These are phyloP conservation scores for Aspergillus indologenus DNA, from an alignment of 495 filamentous ascomycete genomes.

Conservation along the genomic window DNA sequence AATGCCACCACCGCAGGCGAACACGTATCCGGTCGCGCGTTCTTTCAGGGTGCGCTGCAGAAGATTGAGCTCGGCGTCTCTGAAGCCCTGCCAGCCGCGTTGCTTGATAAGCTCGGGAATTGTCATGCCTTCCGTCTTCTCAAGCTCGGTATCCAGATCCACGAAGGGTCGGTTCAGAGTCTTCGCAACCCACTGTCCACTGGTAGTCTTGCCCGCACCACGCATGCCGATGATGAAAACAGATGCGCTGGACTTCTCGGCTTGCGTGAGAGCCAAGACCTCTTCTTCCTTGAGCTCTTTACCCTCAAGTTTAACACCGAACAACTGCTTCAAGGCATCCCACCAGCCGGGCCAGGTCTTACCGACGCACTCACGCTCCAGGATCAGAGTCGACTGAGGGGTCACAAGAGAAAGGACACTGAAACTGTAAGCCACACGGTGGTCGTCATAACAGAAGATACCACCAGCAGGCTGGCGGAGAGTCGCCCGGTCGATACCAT, in stretches of 20 bases:
- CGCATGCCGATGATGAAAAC: constrained; percentile 97
- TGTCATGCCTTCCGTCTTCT: constrained; percentile 62
- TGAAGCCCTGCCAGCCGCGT: constrained; percentile 85
- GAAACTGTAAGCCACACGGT: constrained; percentile 98
- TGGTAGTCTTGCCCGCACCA: constrained; percentile 94
- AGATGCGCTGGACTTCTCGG: constrained; percentile 50
- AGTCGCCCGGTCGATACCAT: constrained; percentile 59
- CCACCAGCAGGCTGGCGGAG: constrained; percentile 62
- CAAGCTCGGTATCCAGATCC: constrained; percentile 85
- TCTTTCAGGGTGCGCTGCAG: constrained; percentile 70
- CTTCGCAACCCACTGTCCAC: constrained; percentile 76
- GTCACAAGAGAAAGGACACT: constrained; percentile 78
- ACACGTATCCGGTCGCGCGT: constrained; percentile 70
- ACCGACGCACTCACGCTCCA: constrained; percentile 86
- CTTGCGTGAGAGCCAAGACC: constrained; percentile 21
- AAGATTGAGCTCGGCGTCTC: constrained; percentile 73
- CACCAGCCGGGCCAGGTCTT: constrained; percentile 99
- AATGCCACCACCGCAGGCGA: constrained; percentile 91
- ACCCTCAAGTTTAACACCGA: constrained; percentile 70
- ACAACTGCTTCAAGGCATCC: constrained; percentile 77
- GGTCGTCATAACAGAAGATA: constrained; percentile 94
- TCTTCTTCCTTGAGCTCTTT: constrained; percentile 55
- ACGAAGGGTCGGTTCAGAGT: constrained; percentile 73
- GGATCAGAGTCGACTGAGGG: constrained; percentile 72
- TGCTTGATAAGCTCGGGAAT: constrained; percentile 82